Base-by-base conservation (phyloP, 176 grass and related monocot genomes). In the Hyparrhenia diplandra region DNA sequence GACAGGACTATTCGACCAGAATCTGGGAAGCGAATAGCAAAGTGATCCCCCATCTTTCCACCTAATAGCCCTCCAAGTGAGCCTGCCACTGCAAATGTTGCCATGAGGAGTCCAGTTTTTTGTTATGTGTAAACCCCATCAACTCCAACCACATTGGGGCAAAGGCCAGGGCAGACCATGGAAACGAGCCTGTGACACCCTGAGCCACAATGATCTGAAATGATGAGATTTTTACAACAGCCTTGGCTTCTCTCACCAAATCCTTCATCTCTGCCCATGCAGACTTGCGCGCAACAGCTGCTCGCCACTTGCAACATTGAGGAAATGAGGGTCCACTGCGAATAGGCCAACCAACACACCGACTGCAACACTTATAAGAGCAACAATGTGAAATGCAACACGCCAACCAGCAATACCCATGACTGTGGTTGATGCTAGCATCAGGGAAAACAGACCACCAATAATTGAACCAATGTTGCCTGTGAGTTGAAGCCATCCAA, bases 181-280 rank as follows among this genome's bases (percentile, higher is more conserved):
- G 94, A 37, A 97, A 97, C 5, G 94, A 94, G 13, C 94, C 94
- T 3, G 88, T 97, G 51, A 97, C 64, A 4, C 95, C 95, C 84
- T 97, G 95, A 1, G 95, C 95, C 68, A 97, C 91, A 25, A 94
- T 94, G 57, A 94, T 97, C 77, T 94, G 95, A 85, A 97, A 97
- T 3, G 95, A 94, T 5, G 89, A 47, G 45, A 98, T 92, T 35
- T 83, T 87, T 27, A 94, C 64, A 0, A 97, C 94, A n/a, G 80
- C 83, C 46, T 87, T 92, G 64, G 95, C 85, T 83, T 97, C 92
- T 62, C 13, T 27, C 3, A 69, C 30, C 32, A 94, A 58, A 63
- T 81, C 89, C 80, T 90, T 90, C 32, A 83, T 30, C 76, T 94
- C 92, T 71, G 27, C 78, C 87, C 85, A 85, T 7, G 77, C 61